Evolutionary conservation across 495 filamentous ascomycete species (phyloP), one percentile per base, ranked within the genome.

Genomic region (Cladorrhinum samala): DNA sequence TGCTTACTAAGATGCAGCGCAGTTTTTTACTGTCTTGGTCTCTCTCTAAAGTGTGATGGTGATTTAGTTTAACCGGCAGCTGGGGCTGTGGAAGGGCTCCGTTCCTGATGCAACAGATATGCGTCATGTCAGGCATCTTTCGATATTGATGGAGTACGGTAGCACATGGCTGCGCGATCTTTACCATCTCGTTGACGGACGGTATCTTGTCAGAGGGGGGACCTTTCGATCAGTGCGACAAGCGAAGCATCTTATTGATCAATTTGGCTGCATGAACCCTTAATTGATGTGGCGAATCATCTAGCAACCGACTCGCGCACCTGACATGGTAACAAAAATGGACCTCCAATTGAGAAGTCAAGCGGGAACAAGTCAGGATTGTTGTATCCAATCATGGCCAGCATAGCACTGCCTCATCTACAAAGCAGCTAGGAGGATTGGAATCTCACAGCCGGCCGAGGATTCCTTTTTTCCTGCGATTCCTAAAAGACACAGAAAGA

Each of bases 271-370:
- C 8, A 27, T n/a, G 11, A 8, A 33, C 3, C 11, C 20, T 18
- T 18, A 23, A 36, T 46, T 20, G 43, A 11, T 20, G 43, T 46
- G 43, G 43, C 43, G n/a, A 46, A 27, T 25, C 16, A 46, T 46
- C 39, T 41, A 5, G 7, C 4, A 41, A 14, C 4, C 5, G 39
- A 6, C 27, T 11, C 27, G 27, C 11, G 27, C 6, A 11, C 27
- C 27, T 33, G 27, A 33, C n/a, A n/a, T n/a, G n/a, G n/a, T n/a
- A n/a, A n/a, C n/a, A n/a, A n/a, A n/a, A n/a, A n/a, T n/a, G n/a
- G n/a, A n/a, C n/a, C n/a, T n/a, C n/a, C n/a, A n/a, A n/a, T n/a
- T n/a, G 39, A 41, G 39, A 41, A 2, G 13, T 41, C 20, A n/a
- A n/a, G n/a, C n/a, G n/a, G n/a, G n/a, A n/a, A n/a, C n/a, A n/a